These are phyloP conservation scores for Leishmania martiniquensis DNA, from an alignment of 208 protist species.

Conservation along the genomic window DNA sequence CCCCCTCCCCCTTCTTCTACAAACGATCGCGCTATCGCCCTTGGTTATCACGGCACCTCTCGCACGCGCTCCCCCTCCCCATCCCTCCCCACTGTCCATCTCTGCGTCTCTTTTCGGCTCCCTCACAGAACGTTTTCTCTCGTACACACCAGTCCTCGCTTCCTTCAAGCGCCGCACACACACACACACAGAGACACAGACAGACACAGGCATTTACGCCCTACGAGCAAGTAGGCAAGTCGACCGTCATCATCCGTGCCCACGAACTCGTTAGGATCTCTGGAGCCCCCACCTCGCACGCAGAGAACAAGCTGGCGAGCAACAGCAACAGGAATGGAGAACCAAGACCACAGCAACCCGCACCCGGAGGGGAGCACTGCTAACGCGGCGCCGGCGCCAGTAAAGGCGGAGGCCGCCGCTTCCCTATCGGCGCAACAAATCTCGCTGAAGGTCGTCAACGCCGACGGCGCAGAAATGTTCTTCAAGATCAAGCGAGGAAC, in stretches of 20 bases:
- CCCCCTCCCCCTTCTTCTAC: neutral
- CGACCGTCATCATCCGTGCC: neutral
- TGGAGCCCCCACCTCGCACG: constrained; percentile 1
- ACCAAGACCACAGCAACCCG: constrained; percentile 24
- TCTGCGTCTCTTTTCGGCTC: neutral
- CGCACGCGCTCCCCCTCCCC: neutral
- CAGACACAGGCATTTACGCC: neutral
- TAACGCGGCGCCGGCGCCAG: constrained; percentile 32
- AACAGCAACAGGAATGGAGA: constrained; percentile 18
- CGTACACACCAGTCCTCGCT: neutral
- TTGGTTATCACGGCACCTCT: neutral
- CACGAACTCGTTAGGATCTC: neutral
- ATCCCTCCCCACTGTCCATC: neutral
- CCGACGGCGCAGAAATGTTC: constrained; percentile 95
- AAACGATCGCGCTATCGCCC: neutral
- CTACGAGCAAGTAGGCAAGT: neutral
- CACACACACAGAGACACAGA: neutral
- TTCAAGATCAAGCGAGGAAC: constrained; percentile 97
- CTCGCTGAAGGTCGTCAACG: constrained; percentile 92
- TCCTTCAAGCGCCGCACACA: neutral
- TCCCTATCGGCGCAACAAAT: constrained; percentile 62
- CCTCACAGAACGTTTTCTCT: neutral
- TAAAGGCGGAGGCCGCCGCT: constrained; percentile 58
- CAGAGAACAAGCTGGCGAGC: neutral
- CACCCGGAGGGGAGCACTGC: constrained; percentile 18